phyloP scores from a whole-genome alignment of 306 rosid genomes.

The Cucumis cinereus region DNA sequence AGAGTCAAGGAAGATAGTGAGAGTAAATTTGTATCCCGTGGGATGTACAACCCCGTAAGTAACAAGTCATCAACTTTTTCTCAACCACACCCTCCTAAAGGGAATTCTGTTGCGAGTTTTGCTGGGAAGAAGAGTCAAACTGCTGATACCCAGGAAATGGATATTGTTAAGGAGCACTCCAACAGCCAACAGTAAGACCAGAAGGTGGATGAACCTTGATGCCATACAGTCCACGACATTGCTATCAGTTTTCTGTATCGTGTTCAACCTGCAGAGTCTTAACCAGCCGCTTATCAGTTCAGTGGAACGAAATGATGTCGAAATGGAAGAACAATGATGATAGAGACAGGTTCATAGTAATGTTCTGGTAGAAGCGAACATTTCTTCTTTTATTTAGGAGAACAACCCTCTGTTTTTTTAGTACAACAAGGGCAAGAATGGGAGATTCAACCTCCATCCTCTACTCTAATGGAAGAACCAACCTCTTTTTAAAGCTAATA shows the following conservation, averaged over 20 bases:
- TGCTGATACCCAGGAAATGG: constrained; percentile 39
- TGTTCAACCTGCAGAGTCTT: neutral
- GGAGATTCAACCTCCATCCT: no score
- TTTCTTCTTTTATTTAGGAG: neutral
- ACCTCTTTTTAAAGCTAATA: neutral
- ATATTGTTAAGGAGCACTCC: constrained; percentile 23
- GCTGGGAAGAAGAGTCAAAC: constrained; percentile 20
- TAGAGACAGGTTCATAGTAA: neutral
- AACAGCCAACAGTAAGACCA: constrained; percentile 30
- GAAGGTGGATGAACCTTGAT: constrained; percentile 20
- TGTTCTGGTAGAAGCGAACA: neutral
- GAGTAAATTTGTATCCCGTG: constrained; percentile 30
- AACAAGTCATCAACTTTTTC: constrained; percentile 35
- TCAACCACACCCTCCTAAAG: constrained; percentile 43
- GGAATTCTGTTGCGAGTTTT: constrained; percentile 16
- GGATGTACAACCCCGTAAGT: constrained; percentile 14
- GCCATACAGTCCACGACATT: neutral
- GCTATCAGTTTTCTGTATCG: neutral
- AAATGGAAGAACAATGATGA: neutral
- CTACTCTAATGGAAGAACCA: no score
- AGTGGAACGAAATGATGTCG: neutral
- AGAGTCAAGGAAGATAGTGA: constrained; percentile 45
- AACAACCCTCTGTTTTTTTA: neutral
- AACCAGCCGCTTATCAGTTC: neutral
- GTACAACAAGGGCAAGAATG: no score